Conservation (phyloP, 129 eudicot genomes). For the Cynara cardunculus region DNA sequence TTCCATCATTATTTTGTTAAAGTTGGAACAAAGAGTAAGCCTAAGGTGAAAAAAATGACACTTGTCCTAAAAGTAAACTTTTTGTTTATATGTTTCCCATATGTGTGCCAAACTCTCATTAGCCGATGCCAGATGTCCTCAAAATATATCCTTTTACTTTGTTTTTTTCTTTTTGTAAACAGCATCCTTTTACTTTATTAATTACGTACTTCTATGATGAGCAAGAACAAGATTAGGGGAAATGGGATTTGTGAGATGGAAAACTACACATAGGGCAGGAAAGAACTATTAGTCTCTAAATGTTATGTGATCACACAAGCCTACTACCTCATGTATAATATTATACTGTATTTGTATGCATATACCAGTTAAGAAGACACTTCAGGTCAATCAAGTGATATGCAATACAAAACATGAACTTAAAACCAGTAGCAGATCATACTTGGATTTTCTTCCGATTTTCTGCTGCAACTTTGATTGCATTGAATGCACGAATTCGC, state of each 20-base stretch:
- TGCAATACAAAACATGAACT: background rate
- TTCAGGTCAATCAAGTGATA: background rate
- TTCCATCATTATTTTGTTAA: background rate
- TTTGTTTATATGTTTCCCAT: background rate
- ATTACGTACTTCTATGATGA: too few species aligned
- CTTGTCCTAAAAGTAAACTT: background rate
- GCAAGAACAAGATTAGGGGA: background rate
- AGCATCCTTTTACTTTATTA: background rate
- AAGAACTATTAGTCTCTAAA: background rate
- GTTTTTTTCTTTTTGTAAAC: background rate
- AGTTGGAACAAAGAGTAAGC: background rate
- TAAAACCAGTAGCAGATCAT: conserved; percentile 17
- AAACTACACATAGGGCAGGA: background rate
- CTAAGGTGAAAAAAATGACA: background rate
- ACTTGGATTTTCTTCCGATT: conserved; percentile 93
- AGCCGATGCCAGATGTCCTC: background rate
- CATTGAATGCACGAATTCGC: conserved; percentile 80
- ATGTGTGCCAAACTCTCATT: background rate
- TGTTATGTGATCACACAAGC: background rate
- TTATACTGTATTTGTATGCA: background rate
- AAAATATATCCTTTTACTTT: background rate
- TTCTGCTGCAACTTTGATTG: conserved; percentile 85
- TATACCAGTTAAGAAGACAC: background rate
- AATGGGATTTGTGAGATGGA: background rate
- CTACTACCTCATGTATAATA: background rate